Percentiles rank a stretch among this genome's conserved stretches.
phyloP scores from a whole-genome alignment of 495 filamentous ascomycete genomes.

The Tuber brumale region DNA sequence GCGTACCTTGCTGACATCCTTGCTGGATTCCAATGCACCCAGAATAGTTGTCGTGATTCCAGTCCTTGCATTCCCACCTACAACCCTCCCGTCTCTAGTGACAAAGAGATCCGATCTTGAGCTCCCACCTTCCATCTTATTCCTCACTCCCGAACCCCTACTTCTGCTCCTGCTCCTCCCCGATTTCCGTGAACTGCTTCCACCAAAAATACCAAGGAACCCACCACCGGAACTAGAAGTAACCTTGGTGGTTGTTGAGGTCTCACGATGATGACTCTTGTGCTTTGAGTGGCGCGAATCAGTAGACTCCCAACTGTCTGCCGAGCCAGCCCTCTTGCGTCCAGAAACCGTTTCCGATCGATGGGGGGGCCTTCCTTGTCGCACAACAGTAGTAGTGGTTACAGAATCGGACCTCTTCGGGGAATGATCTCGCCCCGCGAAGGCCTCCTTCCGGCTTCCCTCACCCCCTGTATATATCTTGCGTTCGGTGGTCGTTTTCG shows the following conservation, averaged over 20 bases:
- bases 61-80: constrained; percentile 6
- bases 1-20: constrained; percentile 16
- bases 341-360: not conserved
- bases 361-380: not conserved
- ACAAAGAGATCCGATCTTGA: constrained; percentile 1
- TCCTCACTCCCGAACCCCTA: constrained; percentile 5
- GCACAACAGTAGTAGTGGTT: not conserved
- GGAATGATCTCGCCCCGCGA: not conserved
- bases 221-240: constrained; percentile 11
- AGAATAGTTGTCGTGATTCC: constrained; percentile 1
- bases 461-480: not conserved
- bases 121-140: constrained; percentile 5
- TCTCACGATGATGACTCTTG: constrained; percentile 12
- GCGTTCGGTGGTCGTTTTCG: not conserved
- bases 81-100: constrained; percentile 10
- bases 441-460: not conserved
- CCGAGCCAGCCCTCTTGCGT: constrained; percentile 18
- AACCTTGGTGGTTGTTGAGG: constrained; percentile 3
- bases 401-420: not conserved
- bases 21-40: constrained; percentile 1
- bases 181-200: constrained; percentile 13
- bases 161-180: constrained; percentile 12
- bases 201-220: constrained; percentile 14
- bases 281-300: constrained; percentile 19
- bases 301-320: constrained; percentile 24